Conservation (phyloP, 371 early-diverging fungal species). For the Circinella minor region DNA sequence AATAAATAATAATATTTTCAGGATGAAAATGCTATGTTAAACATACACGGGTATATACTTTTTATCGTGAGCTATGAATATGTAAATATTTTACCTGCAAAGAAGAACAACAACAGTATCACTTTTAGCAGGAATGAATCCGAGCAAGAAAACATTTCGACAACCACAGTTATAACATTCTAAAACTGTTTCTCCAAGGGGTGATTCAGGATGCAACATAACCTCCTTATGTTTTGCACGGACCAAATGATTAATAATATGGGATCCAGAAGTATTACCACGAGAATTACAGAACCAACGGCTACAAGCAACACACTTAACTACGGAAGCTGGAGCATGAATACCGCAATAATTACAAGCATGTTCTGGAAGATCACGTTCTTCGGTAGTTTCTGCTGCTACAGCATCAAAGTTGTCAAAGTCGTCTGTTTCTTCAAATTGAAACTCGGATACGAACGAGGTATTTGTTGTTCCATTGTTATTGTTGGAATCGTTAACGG, state of each 20-base stretch:
- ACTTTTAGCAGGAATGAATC: conserved; percentile 97
- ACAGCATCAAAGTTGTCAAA: conserved; percentile 52
- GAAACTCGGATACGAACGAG: conserved; percentile 42
- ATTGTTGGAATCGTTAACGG: conserved; percentile 20
- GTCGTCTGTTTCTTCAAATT: conserved; percentile 56
- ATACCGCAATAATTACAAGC: conserved; percentile 96
- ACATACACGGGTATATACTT: background rate
- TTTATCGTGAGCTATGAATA: background rate
- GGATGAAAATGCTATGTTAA: background rate
- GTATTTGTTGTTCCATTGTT: conserved; percentile 25
- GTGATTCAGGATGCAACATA: conserved; percentile 86
- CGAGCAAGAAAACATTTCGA: conserved; percentile 95
- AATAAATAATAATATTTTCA: background rate
- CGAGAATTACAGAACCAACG: conserved; percentile 98
- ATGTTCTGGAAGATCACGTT: conserved; percentile 79
- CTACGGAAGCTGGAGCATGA: conserved; percentile 87
- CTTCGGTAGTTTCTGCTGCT: conserved; percentile 32
- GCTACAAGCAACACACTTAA: conserved; percentile 92
- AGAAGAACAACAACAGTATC: conserved; percentile 97
- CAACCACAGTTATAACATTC: conserved; percentile 98
- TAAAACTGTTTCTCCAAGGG: conserved; percentile 91
- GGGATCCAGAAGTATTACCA: conserved; percentile 92
- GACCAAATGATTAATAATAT: conserved; percentile 96
- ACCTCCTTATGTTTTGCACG: conserved; percentile 95
- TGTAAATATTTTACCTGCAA: conserved; percentile 71